phyloP scores from a whole-genome alignment of 139 green algal species.

The Microglena sp. region DNA sequence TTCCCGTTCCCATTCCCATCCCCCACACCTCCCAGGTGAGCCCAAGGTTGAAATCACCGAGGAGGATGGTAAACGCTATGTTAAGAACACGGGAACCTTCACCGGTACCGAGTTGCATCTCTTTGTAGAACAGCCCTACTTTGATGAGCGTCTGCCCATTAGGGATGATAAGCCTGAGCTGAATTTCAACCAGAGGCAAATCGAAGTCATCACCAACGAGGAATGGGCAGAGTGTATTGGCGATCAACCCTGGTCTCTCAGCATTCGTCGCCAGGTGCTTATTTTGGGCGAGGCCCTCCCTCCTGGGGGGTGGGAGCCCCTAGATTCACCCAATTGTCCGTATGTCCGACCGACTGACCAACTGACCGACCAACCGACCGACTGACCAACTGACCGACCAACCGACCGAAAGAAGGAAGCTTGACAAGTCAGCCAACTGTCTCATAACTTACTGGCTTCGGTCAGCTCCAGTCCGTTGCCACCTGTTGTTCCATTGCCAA shows the following conservation, averaged over 20 bases:
- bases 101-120: slow-evolving; percentile 51
- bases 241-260: slow-evolving; percentile 47
- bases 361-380: too few species aligned
- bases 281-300: too few species aligned
- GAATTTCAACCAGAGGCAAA: slow-evolving; percentile 37
- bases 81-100: slow-evolving; percentile 48
- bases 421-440: too few species aligned
- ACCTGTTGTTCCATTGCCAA: too few species aligned
- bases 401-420: too few species aligned
- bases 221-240: slow-evolving; percentile 47
- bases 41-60: slow-evolving; percentile 37
- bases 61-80: slow-evolving; percentile 44
- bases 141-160: slow-evolving; percentile 15
- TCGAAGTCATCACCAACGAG: slow-evolving; percentile 31
- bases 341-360: too few species aligned
- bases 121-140: slow-evolving; percentile 24
- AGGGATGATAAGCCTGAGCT: slow-evolving; percentile 38
- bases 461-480: too few species aligned
- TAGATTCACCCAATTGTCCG: too few species aligned
- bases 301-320: too few species aligned
- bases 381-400: too few species aligned
- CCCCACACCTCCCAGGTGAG: slow-evolving; percentile 18
- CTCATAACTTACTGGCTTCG: too few species aligned
- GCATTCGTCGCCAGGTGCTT: slow-evolving; percentile 34
- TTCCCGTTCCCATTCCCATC: neutral